Evolutionary conservation across 1,139 yeast species (phyloP), one percentile per base, ranked within the genome.

Genomic region (Candida mesenterica): DNA sequence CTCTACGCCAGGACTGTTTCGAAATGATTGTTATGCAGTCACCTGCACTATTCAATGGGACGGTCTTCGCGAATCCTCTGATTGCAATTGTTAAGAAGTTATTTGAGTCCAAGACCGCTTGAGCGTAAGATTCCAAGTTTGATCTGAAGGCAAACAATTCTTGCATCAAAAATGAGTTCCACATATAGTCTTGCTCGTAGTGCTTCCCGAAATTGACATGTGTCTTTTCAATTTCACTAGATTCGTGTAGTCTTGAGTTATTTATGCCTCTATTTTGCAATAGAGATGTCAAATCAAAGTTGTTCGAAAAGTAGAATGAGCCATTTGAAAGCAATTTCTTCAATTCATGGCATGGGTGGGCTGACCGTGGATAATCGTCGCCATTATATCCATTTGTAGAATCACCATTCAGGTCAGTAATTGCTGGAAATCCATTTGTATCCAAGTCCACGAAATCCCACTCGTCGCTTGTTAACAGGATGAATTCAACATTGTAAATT

Each of bases 1-100:
- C 97, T 42, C 97, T 69, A 58, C 82, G 81, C 87, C 97, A 92
- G 10, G 95, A 85, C 59, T 92, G 97, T 48, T 94, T 82, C 2
- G 97, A 89, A 15, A 94, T 79, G 22, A 92, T 75, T 1, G 97
- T 84, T 40, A 92, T 62, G 3, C 75, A 61, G n/a, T 83, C 85
- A 29, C 68, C 68, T 15, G 68, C 57, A 19, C 69, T 61, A 32
- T 76, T 75, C 16, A 88, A 55, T 14, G 65, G 61, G 0, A 84
- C 72, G 0, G 97, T 86, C 45, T 85, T 85, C 0, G 97, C 96
- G 68, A 88, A 92, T 0, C 99, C 99, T 41, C 98, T 70, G 32
- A 94, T 92, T 5, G 85, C 96, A 0, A 95, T 85, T 1, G 97
- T 89, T 32, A 92, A 65, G 50, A 92, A 89, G 20, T 85, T 81